phyloP scores from a whole-genome alignment of 805 yeast species.

The Komagataella pseudopastoris region DNA sequence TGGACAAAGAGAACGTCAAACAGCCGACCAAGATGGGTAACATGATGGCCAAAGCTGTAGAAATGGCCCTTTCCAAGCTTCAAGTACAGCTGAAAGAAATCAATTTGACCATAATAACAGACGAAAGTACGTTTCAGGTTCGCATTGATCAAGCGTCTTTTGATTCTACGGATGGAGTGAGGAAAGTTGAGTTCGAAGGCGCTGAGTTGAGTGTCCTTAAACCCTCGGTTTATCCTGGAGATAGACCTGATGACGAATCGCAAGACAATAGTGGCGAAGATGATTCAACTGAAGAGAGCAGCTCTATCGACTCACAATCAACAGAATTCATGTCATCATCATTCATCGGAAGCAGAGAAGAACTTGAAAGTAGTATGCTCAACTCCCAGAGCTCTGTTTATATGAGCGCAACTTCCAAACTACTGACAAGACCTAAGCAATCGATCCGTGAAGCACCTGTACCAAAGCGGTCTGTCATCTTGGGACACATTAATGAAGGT shows the following conservation, averaged over 20 bases:
- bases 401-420: constrained; percentile 65
- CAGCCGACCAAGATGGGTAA: constrained; percentile 29
- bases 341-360: constrained; percentile 9
- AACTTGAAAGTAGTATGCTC: constrained; percentile 31
- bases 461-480: constrained; percentile 8
- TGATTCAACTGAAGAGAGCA: constrained; percentile 13
- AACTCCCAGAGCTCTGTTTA: constrained; percentile 61
- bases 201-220: constrained; percentile 24
- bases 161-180: constrained; percentile 29
- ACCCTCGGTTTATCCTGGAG: constrained; percentile 22
- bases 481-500: constrained; percentile 22
- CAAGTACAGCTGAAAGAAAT: constrained; percentile 35
- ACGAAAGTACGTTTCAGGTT: constrained; percentile 22
- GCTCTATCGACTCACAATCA: constrained; percentile 17
- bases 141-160: constrained; percentile 19
- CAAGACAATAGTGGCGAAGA: constrained; percentile 3
- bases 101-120: constrained; percentile 34
- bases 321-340: constrained; percentile 20
- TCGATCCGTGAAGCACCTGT: background rate
- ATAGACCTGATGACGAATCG: constrained; percentile 4
- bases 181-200: constrained; percentile 26
- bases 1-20: constrained; percentile 8
- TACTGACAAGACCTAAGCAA: constrained; percentile 14
- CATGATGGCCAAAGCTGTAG: constrained; percentile 52
- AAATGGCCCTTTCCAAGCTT: constrained; percentile 50